Base-by-base conservation (phyloP, 768 basidiomycete genomes). In the Psilocybe cubensis region DNA sequence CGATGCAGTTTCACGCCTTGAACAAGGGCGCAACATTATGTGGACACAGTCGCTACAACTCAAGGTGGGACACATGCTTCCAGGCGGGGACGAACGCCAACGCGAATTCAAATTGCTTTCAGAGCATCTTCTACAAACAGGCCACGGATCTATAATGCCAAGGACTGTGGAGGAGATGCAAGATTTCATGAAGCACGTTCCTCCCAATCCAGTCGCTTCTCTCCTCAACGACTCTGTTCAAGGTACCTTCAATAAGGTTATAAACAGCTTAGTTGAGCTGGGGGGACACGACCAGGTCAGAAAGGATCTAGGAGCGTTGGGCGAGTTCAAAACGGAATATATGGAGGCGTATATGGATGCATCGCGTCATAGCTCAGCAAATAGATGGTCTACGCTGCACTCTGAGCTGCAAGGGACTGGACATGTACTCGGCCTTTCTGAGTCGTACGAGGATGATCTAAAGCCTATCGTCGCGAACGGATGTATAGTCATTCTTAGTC, bases 31-130 rank as follows among this genome's bases (percentile, higher is more conserved):
- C 11, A 54, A 54, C 23, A 45, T 54, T 14, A 18, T 54, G 8
- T 54, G 52, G 52, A 43, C 52, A 1, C 52, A 54, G 18, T 7
- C 52, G 20, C 43, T 54, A 1, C 52, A 54, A n/a, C 42, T 54
- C 12, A 42, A 43, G 10, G 40, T 21, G 10, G 24, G 50, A 1
- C 40, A 46, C 11, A 46, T 46, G 45, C 4, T 46, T 4, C 45
- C 45, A 12, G 45, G 12, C 5, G 45, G 45, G 6, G 25, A 46
- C n/a, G 23, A 46, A 23, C 45, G 45, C 0, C 45, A 25, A 25
- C 18, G 28, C 6, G 45, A 46, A 14, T 29, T 46, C 45, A 46
- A 28, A 12, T 11, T 24, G 11, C 23, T 46, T 11, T 21, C 45
- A 11, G 24, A 24, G 25, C 45, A 46, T 25, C 2, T 46, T 46